Evolutionary conservation across 129 eudicot species (phyloP).

Genomic region (Helichrysum umbraculigerum): DNA sequence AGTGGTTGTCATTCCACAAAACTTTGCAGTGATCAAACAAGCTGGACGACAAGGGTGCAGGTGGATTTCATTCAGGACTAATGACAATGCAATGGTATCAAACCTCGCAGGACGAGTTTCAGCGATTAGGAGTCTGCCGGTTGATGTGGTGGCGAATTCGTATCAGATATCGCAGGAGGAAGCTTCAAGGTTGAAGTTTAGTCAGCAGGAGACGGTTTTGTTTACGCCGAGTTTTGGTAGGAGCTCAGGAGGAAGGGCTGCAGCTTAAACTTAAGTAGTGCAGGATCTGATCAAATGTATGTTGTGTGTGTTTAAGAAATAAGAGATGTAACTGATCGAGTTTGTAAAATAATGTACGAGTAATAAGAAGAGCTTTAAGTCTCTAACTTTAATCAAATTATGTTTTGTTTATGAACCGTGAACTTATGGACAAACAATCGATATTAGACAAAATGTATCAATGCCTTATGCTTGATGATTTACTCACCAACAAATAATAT

Average conservation of each 20-base stretch:
- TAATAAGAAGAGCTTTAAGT: neutral
- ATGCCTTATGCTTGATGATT: too few species aligned
- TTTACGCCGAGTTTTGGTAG: neutral
- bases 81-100: constrained; percentile 61
- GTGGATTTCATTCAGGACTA: constrained; percentile 67
- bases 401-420: too few species aligned
- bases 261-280: neutral
- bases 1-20: constrained; percentile 63
- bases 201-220: neutral
- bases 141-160: constrained; percentile 50
- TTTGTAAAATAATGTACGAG: constrained; percentile 6
- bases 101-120: constrained; percentile 71
- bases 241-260: neutral
- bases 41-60: constrained; percentile 57
- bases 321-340: neutral
- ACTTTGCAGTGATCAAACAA: constrained; percentile 56
- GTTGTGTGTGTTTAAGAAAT: neutral
- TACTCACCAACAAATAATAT: too few species aligned
- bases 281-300: neutral
- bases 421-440: too few species aligned
- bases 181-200: constrained; percentile 30
- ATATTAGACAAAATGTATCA: too few species aligned
- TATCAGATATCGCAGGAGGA: constrained; percentile 52
- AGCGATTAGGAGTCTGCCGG: constrained; percentile 53
- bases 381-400: neutral